phyloP scores from a whole-genome alignment of 148 eudicot genomes.

The Gaultheria prostrata region DNA sequence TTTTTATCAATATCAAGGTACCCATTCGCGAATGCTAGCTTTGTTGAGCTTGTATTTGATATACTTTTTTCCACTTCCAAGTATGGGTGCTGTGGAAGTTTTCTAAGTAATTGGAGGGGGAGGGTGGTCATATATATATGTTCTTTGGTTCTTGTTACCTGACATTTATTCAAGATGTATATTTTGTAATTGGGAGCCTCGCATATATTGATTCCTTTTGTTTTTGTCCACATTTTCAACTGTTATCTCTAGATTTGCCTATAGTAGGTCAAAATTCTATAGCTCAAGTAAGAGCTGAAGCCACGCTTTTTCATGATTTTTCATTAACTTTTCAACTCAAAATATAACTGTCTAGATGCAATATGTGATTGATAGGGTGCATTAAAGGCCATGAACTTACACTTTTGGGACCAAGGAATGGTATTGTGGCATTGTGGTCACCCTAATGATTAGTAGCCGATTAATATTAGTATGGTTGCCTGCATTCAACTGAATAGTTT shows the following conservation, averaged over 20 bases:
- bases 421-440: not conserved
- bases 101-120: not conserved
- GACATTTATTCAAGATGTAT: too few relatives aligned
- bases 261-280: too few relatives aligned
- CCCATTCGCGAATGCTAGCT: not conserved
- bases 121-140: too few relatives aligned
- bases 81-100: not conserved
- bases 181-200: too few relatives aligned
- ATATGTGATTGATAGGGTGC: not conserved
- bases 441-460: not conserved
- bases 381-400: not conserved
- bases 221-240: too few relatives aligned
- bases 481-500: not conserved
- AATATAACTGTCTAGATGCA: not conserved
- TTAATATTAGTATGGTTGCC: not conserved
- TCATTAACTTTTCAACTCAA: not conserved
- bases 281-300: not conserved
- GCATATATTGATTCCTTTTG: too few relatives aligned
- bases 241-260: too few relatives aligned
- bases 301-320: not conserved
- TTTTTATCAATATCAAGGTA: too few relatives aligned
- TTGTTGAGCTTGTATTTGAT: not conserved
- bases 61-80: not conserved
- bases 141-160: too few relatives aligned
- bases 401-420: not conserved